Conservation (phyloP, 2,329 filamentous ascomycete species). For the Pseudogymnoascus sp. region DNA sequence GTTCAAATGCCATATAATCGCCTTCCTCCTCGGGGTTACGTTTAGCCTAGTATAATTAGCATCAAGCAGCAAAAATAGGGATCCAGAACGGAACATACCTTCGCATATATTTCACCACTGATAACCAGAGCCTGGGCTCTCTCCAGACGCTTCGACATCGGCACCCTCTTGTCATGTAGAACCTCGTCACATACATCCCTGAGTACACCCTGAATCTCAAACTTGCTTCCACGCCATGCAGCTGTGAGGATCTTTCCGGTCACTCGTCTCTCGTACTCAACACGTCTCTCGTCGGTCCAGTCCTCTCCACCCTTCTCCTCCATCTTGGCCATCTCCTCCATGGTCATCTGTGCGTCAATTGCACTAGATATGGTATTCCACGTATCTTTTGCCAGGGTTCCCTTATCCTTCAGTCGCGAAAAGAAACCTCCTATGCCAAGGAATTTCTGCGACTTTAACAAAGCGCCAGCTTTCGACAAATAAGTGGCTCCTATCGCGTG, state of each 20-base stretch:
- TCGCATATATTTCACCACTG: conserved; percentile 79
- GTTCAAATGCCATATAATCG: conserved; percentile 97
- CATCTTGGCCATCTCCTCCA: conserved; percentile 97
- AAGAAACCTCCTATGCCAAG: conserved; percentile 95
- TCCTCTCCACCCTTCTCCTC: conserved; percentile 93
- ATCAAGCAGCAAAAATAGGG: neutral
- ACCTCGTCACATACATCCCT: conserved; percentile 89
- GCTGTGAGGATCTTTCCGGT: conserved; percentile 97
- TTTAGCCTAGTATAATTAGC: conserved; percentile 52
- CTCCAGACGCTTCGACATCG: conserved; percentile 77
- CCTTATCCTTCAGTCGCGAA: conserved; percentile 89
- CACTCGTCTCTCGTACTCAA: conserved; percentile 89
- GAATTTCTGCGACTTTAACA: conserved; percentile 94
- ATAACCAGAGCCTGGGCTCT: conserved; percentile 83
- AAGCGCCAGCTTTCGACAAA: conserved; percentile 72
- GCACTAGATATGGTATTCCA: conserved; percentile 97
- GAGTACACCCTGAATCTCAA: conserved; percentile 94
- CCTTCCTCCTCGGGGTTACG: conserved; percentile 93
- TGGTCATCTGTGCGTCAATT: conserved; percentile 94
- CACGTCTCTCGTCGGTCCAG: conserved; percentile 96
- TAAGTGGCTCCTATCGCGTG: conserved; percentile 93
- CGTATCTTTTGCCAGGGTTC: conserved; percentile 91
- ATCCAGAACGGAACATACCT: conserved; percentile 46
- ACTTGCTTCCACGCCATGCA: conserved; percentile 92
- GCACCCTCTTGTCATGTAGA: conserved; percentile 62